phyloP scores from a whole-genome alignment of 2,329 filamentous ascomycete genomes.

The Celoporthe dispersa region DNA sequence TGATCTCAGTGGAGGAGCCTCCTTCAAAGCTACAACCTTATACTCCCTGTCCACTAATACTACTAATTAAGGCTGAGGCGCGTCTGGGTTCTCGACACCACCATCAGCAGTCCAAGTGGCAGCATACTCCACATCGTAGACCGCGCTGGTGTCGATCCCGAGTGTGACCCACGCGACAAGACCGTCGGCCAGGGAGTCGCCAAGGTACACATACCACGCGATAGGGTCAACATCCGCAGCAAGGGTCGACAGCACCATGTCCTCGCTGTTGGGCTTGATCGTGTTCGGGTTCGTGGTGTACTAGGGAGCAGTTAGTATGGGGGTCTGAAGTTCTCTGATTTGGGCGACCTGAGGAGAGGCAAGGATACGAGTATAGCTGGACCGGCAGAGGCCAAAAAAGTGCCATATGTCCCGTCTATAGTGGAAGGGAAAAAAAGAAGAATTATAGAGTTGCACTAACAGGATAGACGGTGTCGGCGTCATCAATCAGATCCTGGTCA shows the following conservation, averaged over 20 bases:
- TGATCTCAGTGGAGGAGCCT: no score
- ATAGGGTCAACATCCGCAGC: constrained; percentile 60
- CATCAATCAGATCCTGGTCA: constrained; percentile 59
- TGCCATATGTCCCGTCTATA: not conserved
- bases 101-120: constrained; percentile 15
- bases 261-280: constrained; percentile 56
- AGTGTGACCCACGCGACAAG: constrained; percentile 56
- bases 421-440: not conserved
- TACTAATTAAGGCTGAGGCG: not conserved
- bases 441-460: not conserved
- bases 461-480: constrained; percentile 54
- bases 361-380: not conserved
- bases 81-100: constrained; percentile 11
- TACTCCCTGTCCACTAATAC: no score
- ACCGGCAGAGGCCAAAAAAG: not conserved
- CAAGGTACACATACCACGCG: constrained; percentile 61
- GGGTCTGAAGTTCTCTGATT: not conserved
- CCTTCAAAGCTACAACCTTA: not conserved
- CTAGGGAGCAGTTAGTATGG: not conserved
- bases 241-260: constrained; percentile 53
- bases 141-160: constrained; percentile 4
- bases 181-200: constrained; percentile 55
- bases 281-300: constrained; percentile 52
- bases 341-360: not conserved
- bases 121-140: constrained; percentile 13